These are phyloP conservation scores for Scytalidium sp. DNA, from an alignment of 2,329 filamentous ascomycete species.

Conservation along the genomic window DNA sequence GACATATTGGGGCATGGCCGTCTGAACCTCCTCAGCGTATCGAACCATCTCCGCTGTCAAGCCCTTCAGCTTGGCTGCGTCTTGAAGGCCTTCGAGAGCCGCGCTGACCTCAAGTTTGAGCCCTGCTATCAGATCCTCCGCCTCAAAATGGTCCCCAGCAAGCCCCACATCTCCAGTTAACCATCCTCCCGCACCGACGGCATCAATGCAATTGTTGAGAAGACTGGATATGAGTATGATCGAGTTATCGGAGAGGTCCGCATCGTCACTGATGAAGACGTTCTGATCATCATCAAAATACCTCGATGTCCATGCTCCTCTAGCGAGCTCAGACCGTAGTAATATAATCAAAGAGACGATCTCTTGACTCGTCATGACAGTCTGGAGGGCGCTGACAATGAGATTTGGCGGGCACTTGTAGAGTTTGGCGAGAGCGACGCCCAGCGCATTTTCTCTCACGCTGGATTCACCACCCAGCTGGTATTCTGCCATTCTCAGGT, in stretches of 20 bases:
- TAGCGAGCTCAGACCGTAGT: slow-evolving; percentile 68
- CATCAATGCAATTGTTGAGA: slow-evolving; percentile 70
- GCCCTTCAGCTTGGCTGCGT: slow-evolving; percentile 62
- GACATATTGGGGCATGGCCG: slow-evolving; percentile 8
- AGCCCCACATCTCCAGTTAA: slow-evolving; percentile 58
- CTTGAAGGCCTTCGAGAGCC: slow-evolving; percentile 69
- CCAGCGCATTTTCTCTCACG: slow-evolving; percentile 61
- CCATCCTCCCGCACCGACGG: slow-evolving; percentile 73
- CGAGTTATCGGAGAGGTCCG: slow-evolving; percentile 60
- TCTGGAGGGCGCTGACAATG: slow-evolving; percentile 62
- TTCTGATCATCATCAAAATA: slow-evolving; percentile 60
- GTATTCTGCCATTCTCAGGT: slow-evolving; percentile 66
- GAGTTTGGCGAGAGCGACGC: slow-evolving; percentile 66
- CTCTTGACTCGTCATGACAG: slow-evolving; percentile 62
- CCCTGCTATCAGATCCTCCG: slow-evolving; percentile 61
- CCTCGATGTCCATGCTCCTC: slow-evolving; percentile 71
- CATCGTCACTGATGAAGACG: slow-evolving; percentile 41
- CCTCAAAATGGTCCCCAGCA: slow-evolving; percentile 45
- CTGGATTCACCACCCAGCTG: slow-evolving; percentile 63
- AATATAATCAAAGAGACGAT: slow-evolving; percentile 70
- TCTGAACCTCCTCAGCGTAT: slow-evolving; percentile 43
- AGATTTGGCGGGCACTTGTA: slow-evolving; percentile 58
- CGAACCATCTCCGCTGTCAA: slow-evolving; percentile 64
- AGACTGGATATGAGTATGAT: slow-evolving; percentile 70
- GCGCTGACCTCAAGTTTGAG: slow-evolving; percentile 68